Conservation (phyloP, 2,329 filamentous ascomycete genomes). For the Colletotrichum sp. region DNA sequence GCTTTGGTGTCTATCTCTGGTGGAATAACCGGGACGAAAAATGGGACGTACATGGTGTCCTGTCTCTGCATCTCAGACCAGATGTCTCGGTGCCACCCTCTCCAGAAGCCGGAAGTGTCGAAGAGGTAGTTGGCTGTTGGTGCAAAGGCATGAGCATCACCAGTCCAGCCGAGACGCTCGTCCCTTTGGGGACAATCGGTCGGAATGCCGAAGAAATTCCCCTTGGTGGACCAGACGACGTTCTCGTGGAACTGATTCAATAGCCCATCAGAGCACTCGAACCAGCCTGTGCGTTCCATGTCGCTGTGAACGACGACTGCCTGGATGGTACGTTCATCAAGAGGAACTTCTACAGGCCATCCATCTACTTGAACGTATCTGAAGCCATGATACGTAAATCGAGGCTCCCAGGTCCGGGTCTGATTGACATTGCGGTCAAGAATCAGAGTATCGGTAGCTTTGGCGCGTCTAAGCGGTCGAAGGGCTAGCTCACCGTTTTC, state of each 20-base stretch:
- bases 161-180: conserved; percentile 59
- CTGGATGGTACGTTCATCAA: conserved; percentile 23
- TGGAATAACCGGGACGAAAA: neutral
- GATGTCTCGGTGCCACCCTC: conserved; percentile 54
- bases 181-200: conserved; percentile 64
- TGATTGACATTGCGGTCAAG: conserved; percentile 20
- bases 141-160: conserved; percentile 54
- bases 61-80: conserved; percentile 30
- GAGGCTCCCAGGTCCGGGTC: conserved; percentile 41
- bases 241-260: conserved; percentile 62
- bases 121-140: conserved; percentile 59
- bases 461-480: conserved; percentile 46
- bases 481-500: conserved; percentile 49
- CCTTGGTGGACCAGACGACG: conserved; percentile 59
- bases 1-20: neutral
- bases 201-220: conserved; percentile 62
- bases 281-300: conserved; percentile 52
- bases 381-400: conserved; percentile 59
- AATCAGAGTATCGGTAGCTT: conserved; percentile 44
- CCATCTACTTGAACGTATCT: conserved; percentile 54
- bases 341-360: conserved; percentile 36
- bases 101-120: conserved; percentile 54
- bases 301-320: conserved; percentile 54
- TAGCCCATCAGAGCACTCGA: conserved; percentile 54
- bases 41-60: conserved; percentile 27